phyloP scores from a whole-genome alignment of 2,329 filamentous ascomycete species.

The Teratosphaeria viscida region DNA sequence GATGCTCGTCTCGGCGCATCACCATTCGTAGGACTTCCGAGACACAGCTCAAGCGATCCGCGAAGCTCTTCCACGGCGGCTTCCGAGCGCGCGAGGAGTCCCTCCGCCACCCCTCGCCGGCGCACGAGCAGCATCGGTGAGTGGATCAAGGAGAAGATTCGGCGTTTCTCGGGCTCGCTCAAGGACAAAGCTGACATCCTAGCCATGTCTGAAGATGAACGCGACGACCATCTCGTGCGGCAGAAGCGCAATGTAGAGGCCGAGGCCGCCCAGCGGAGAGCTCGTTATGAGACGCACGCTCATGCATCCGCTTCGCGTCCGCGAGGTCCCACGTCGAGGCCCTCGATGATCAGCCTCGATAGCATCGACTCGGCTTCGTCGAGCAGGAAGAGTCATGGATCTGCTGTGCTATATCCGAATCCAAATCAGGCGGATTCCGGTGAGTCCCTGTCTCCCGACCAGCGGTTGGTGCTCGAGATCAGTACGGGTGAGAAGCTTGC shows the following conservation, averaged over 20 bases:
- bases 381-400: background rate
- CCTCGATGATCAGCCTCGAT: background rate
- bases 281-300: background rate
- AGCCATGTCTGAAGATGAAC: conserved; percentile 1
- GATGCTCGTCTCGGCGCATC: background rate
- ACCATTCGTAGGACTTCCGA: background rate
- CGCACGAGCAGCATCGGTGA: background rate
- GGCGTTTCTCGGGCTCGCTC: conserved; percentile 1
- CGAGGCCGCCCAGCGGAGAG: background rate
- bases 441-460: background rate
- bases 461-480: background rate
- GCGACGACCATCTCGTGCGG: background rate
- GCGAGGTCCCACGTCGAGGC: background rate
- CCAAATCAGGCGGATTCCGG: background rate
- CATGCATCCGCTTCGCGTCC: background rate
- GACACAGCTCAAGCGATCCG: background rate
- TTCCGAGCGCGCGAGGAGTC: background rate
- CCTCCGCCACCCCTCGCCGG: background rate
- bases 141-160: background rate
- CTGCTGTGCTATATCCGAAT: background rate
- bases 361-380: background rate
- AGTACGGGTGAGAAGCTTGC: background rate
- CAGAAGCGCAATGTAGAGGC: background rate
- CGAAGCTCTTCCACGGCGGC: background rate
- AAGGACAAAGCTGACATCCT: conserved; percentile 4